phyloP scores from a whole-genome alignment of 768 basidiomycete genomes.

The Lentinula boryana region DNA sequence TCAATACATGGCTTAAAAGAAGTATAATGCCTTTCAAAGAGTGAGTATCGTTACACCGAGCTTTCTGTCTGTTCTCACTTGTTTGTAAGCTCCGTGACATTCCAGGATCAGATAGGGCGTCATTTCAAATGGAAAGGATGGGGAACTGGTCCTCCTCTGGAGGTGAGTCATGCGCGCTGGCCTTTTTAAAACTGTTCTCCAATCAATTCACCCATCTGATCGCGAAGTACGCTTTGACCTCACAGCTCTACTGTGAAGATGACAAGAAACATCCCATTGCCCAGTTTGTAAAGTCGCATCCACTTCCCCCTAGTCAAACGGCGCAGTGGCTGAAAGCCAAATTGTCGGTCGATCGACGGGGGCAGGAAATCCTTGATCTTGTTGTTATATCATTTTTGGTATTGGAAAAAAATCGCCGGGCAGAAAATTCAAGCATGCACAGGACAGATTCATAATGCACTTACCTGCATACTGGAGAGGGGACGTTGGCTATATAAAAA shows the following conservation, averaged over 20 bases:
- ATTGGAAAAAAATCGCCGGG: slow-evolving; percentile 32
- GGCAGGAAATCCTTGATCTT: slow-evolving; percentile 28
- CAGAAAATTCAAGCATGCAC: slow-evolving; percentile 19
- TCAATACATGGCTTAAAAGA: slow-evolving; percentile 33
- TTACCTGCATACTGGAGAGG: neutral
- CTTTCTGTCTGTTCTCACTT: neutral
- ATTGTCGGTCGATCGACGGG: slow-evolving; percentile 25
- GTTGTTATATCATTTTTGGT: slow-evolving; percentile 35
- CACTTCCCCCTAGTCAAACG: slow-evolving; percentile 10
- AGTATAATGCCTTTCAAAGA: slow-evolving; percentile 33
- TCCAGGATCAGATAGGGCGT: slow-evolving; percentile 26
- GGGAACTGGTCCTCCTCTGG: slow-evolving; percentile 25
- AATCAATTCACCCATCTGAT: slow-evolving; percentile 1
- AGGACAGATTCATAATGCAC: neutral
- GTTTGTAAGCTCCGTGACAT: slow-evolving; percentile 26
- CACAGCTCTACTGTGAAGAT: slow-evolving; percentile 27
- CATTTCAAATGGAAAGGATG: slow-evolving; percentile 38
- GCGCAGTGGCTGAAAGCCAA: slow-evolving; percentile 19
- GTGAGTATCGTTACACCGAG: slow-evolving; percentile 14
- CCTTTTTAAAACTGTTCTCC: neutral
- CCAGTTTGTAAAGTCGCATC: slow-evolving; percentile 25
- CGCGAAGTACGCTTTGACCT: neutral
- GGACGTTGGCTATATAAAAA: neutral
- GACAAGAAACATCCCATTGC: slow-evolving; percentile 30
- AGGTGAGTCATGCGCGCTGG: slow-evolving; percentile 17